phyloP scores from a whole-genome alignment of 2,329 filamentous ascomycete species.

The Clarireedia sp. region DNA sequence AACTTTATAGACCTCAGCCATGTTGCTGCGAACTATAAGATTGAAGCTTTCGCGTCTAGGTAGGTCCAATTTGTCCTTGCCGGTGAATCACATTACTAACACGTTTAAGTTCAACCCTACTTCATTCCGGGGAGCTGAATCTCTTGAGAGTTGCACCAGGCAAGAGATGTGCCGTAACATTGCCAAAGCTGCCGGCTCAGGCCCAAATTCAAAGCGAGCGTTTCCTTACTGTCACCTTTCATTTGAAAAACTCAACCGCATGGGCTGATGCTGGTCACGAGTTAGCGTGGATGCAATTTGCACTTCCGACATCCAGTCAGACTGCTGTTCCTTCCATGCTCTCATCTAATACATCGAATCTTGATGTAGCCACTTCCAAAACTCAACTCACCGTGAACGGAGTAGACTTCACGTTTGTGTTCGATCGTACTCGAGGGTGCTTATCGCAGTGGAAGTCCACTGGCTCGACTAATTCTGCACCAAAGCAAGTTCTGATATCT shows the following conservation, averaged over 20 bases:
- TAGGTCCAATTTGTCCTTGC: slow-evolving; percentile 25
- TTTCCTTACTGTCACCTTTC: slow-evolving; percentile 27
- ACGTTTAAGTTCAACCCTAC: slow-evolving; percentile 18
- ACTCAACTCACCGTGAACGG: slow-evolving; percentile 27
- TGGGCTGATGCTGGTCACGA: slow-evolving; percentile 49
- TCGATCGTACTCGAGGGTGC: slow-evolving; percentile 39
- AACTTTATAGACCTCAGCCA: slow-evolving; percentile 46
- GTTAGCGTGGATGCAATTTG: slow-evolving; percentile 44
- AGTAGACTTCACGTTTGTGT: slow-evolving; percentile 33
- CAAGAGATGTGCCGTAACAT: background rate
- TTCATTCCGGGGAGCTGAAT: slow-evolving; percentile 33
- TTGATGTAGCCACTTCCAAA: slow-evolving; percentile 12
- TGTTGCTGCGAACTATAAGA: slow-evolving; percentile 36
- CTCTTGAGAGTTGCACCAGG: slow-evolving; percentile 35
- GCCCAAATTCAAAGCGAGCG: slow-evolving; percentile 11
- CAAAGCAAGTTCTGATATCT: background rate
- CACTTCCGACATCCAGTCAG: slow-evolving; percentile 12
- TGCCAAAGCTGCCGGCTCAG: background rate
- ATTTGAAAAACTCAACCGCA: slow-evolving; percentile 34
- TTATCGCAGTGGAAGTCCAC: slow-evolving; percentile 36
- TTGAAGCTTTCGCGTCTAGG: slow-evolving; percentile 37
- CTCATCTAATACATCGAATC: slow-evolving; percentile 10
- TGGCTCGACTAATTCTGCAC: background rate
- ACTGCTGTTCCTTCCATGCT: slow-evolving; percentile 13
- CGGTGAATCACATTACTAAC: slow-evolving; percentile 1